Conservation (phyloP, 2,329 filamentous ascomycete species). For the Immersiporthe knoxdaviesiana region DNA sequence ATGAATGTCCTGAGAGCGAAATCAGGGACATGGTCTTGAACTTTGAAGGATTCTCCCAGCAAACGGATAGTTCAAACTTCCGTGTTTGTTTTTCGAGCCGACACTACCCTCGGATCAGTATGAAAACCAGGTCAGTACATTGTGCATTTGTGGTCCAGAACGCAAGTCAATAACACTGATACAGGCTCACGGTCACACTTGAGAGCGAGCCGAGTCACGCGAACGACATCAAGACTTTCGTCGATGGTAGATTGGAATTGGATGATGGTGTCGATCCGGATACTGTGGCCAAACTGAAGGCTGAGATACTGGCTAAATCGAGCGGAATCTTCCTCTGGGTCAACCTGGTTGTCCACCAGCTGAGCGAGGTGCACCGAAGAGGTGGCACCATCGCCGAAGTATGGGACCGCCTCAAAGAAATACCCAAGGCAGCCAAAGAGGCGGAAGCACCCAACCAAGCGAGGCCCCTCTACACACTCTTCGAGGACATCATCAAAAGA, state of each 20-base stretch:
- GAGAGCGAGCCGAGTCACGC: slow-evolving; percentile 1
- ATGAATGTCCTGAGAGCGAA: slow-evolving; percentile 50
- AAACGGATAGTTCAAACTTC: slow-evolving; percentile 34
- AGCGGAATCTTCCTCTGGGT: slow-evolving; percentile 39
- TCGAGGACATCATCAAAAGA: slow-evolving; percentile 53
- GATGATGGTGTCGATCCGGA: not conserved
- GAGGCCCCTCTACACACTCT: slow-evolving; percentile 48
- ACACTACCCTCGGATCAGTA: slow-evolving; percentile 48
- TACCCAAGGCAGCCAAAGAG: slow-evolving; percentile 36
- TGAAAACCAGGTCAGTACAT: slow-evolving; percentile 41
- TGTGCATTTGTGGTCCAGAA: slow-evolving; percentile 33
- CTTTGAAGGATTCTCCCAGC: slow-evolving; percentile 44
- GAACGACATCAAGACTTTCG: slow-evolving; percentile 9
- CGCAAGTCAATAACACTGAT: too few relatives aligned
- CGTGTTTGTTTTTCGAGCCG: slow-evolving; percentile 49
- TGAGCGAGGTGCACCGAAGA: slow-evolving; percentile 40
- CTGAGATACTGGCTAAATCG: slow-evolving; percentile 14
- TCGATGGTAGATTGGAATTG: slow-evolving; percentile 4
- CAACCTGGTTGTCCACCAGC: slow-evolving; percentile 43
- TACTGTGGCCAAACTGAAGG: not conserved
- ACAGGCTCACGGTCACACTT: slow-evolving; percentile 5
- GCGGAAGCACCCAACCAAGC: not conserved
- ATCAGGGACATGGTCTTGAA: slow-evolving; percentile 47
- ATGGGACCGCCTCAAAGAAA: slow-evolving; percentile 36
- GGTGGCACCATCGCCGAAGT: slow-evolving; percentile 36